Evolutionary conservation across 2,329 filamentous ascomycete genomes (phyloP).

Genomic region (Trematosphaeria pertusa): DNA sequence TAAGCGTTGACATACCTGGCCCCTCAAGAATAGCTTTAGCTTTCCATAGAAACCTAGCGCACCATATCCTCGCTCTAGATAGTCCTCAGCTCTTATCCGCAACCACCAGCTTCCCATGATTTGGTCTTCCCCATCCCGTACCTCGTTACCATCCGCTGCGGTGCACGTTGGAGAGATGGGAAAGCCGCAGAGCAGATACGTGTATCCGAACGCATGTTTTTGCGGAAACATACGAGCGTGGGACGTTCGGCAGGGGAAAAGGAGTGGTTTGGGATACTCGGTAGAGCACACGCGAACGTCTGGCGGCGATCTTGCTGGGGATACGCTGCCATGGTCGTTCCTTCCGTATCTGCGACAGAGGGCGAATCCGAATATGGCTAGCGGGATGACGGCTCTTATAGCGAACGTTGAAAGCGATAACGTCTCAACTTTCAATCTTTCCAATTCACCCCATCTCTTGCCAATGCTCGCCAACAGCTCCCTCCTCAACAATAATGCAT

Average conservation of each 20-base stretch:
- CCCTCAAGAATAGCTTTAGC: constrained; percentile 64
- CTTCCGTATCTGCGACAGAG: constrained; percentile 2
- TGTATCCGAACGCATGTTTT: constrained; percentile 72
- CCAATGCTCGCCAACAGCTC: constrained; percentile 11
- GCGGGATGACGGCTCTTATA: constrained; percentile 13
- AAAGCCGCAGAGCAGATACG: constrained; percentile 73
- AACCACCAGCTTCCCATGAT: constrained; percentile 60
- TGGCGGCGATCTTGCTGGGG: not conserved
- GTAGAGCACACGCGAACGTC: constrained; percentile 17
- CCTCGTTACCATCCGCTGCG: constrained; percentile 16
- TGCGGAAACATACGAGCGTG: constrained; percentile 72
- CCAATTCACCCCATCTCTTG: constrained; percentile 18
- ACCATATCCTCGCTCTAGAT: constrained; percentile 63
- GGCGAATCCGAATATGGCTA: constrained; percentile 18
- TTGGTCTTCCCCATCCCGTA: constrained; percentile 30
- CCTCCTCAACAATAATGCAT: constrained; percentile 14
- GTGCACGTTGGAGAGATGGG: constrained; percentile 68
- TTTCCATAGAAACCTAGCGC: constrained; percentile 67
- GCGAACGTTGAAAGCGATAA: constrained; percentile 9
- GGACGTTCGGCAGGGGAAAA: constrained; percentile 71
- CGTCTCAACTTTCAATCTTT: constrained; percentile 1
- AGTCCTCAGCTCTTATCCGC: constrained; percentile 65
- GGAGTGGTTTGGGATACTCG: constrained; percentile 43
- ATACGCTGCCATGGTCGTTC: not conserved
- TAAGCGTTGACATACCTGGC: constrained; percentile 62